phyloP scores from a whole-genome alignment of 768 basidiomycete genomes.

The Pulveroboletus ravenelii region DNA sequence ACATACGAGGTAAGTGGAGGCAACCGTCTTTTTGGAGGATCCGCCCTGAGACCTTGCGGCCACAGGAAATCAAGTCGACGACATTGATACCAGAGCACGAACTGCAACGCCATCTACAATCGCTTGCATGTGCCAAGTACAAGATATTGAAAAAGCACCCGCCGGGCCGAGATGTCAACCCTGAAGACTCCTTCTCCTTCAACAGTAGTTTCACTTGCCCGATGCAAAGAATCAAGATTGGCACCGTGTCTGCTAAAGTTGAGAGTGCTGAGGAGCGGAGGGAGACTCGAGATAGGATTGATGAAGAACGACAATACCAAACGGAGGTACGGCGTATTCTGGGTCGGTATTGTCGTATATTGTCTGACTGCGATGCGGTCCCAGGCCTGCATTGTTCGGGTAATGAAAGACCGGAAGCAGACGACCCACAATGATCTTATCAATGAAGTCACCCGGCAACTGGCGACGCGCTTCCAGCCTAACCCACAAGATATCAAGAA shows the following conservation, averaged over 20 bases:
- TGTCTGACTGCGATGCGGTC: constrained; percentile 1
- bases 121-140: constrained; percentile 91
- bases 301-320: constrained; percentile 86
- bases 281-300: constrained; percentile 86
- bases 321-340: constrained; percentile 60
- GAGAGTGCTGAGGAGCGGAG: constrained; percentile 83
- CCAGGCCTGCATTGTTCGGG: constrained; percentile 95
- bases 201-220: constrained; percentile 76
- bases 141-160: constrained; percentile 92
- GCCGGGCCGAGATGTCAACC: constrained; percentile 73
- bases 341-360: not conserved
- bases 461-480: constrained; percentile 81
- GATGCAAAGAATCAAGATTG: constrained; percentile 89
- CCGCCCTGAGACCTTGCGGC: not conserved
- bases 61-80: constrained; percentile 79
- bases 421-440: constrained; percentile 87
- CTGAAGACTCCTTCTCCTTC: constrained; percentile 83
- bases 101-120: constrained; percentile 89
- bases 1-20: constrained; percentile 61
- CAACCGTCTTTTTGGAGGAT: not conserved
- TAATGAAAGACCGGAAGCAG: constrained; percentile 94
- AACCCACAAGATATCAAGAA: constrained; percentile 87
- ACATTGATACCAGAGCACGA: constrained; percentile 74
- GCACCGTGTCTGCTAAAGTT: constrained; percentile 81
- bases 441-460: constrained; percentile 84